A percentile compares a stretch with the other conserved stretches of the same genome.
phyloP scores from a whole-genome alignment of 345 rosid species.

The Eucalyptus victrix region DNA sequence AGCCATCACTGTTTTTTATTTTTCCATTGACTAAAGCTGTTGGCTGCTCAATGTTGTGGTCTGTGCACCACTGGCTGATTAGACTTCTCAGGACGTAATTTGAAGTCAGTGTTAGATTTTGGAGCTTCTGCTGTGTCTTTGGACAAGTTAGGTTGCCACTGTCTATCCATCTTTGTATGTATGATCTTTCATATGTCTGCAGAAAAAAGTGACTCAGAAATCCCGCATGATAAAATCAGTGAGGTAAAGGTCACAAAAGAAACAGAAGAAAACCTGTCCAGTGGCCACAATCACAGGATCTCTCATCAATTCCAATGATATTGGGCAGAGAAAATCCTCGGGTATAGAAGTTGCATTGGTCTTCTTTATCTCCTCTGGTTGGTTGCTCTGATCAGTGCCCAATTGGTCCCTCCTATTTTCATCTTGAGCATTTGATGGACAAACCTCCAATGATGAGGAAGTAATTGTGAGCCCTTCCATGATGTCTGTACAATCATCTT shows the following conservation, averaged over 20 bases:
- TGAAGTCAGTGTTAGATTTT: slow-evolving; percentile 67
- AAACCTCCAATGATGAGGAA: slow-evolving; percentile 15
- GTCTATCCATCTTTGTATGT: slow-evolving; percentile 96
- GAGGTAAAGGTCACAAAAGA: not conserved
- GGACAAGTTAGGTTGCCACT: slow-evolving; percentile 84
- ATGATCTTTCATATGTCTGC: slow-evolving; percentile 95
- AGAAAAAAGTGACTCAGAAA: not conserved
- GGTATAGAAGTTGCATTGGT: slow-evolving; percentile 47
- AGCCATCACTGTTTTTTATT: slow-evolving; percentile 48
- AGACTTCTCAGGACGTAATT: slow-evolving; percentile 83
- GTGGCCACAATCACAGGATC: slow-evolving; percentile 95
- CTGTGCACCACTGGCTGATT: slow-evolving; percentile 70
- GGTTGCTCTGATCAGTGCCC: not conserved
- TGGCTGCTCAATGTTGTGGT: slow-evolving; percentile 73
- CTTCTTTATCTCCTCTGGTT: slow-evolving; percentile 38
- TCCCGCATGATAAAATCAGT: not conserved
- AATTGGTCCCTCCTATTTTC: slow-evolving; percentile 6
- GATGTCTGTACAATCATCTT: not conserved
- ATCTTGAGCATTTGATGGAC: slow-evolving; percentile 19
- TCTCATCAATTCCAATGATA: slow-evolving; percentile 86
- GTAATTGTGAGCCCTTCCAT: slow-evolving; percentile 11
- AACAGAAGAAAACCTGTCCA: slow-evolving; percentile 54
- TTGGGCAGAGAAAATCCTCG: slow-evolving; percentile 80
- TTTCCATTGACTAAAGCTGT: slow-evolving; percentile 41
- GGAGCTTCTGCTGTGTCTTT: slow-evolving; percentile 90